Conservation (phyloP, 495 filamentous ascomycete species). For the Cryomyces antarcticus region DNA sequence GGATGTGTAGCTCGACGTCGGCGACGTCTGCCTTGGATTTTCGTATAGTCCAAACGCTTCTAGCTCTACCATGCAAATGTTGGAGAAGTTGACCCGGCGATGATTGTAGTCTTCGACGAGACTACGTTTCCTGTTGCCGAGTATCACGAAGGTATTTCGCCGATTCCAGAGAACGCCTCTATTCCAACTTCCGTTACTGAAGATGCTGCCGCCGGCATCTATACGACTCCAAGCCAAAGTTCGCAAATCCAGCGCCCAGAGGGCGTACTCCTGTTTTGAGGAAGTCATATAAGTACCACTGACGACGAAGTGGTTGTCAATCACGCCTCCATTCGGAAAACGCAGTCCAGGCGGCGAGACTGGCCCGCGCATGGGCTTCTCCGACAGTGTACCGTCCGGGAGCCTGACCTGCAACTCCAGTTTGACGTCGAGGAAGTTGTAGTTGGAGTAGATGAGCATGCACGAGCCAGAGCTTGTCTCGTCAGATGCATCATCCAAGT, state of each 20-base stretch:
- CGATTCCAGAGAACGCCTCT: constrained; percentile 81
- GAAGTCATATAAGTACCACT: constrained; percentile 93
- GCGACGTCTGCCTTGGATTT: constrained; percentile 59
- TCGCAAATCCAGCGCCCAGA: constrained; percentile 83
- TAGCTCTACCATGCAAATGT: constrained; percentile 87
- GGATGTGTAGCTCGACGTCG: constrained; percentile 62
- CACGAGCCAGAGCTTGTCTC: constrained; percentile 41
- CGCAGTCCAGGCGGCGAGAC: constrained; percentile 79
- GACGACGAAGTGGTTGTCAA: constrained; percentile 89
- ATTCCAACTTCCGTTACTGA: constrained; percentile 94
- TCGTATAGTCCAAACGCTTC: constrained; percentile 95
- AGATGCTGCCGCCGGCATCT: constrained; percentile 83
- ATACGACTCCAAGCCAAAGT: constrained; percentile 86
- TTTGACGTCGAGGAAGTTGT: constrained; percentile 95
- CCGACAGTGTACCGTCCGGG: constrained; percentile 65
- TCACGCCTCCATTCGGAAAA: constrained; percentile 86
- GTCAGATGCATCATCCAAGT: constrained; percentile 18
- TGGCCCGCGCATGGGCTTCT: constrained; percentile 72
- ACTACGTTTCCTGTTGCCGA: constrained; percentile 79
- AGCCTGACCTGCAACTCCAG: constrained; percentile 75
- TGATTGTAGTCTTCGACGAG: constrained; percentile 98
- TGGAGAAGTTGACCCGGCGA: constrained; percentile 88
- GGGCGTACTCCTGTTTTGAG: constrained; percentile 92
- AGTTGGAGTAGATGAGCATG: constrained; percentile 97
- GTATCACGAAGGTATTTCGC: constrained; percentile 81